Percentiles rank a stretch among this genome's conserved stretches.
Evolutionary conservation across 2,329 filamentous ascomycete species (phyloP).

Genomic region (Lasiodiplodia hormozganensis): DNA sequence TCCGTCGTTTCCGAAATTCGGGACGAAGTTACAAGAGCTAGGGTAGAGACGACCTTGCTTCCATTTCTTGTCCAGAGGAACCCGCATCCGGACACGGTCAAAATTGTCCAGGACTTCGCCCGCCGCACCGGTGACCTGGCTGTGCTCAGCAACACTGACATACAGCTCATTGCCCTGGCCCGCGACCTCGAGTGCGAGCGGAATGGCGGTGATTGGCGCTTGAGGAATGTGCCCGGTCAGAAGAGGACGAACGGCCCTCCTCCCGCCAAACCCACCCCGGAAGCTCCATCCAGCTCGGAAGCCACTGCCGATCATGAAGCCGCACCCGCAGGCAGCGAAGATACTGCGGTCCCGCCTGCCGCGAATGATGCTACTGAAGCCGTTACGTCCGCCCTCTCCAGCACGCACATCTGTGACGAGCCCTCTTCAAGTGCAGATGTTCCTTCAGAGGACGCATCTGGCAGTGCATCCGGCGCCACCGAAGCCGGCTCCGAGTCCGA

Average conservation of each 20-base stretch:
- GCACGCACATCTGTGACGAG: conserved; percentile 14
- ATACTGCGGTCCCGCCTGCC: neutral
- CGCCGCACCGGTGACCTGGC: conserved; percentile 86
- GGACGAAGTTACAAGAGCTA: conserved; percentile 78
- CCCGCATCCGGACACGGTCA: conserved; percentile 78
- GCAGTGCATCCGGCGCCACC: conserved; percentile 15
- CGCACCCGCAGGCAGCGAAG: conserved; percentile 28
- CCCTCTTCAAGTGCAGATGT: neutral
- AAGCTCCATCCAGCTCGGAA: conserved; percentile 28
- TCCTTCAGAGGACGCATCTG: neutral
- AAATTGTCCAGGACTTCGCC: conserved; percentile 83
- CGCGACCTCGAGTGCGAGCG: conserved; percentile 95
- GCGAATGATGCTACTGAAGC: neutral
- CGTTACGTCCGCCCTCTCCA: conserved; percentile 14
- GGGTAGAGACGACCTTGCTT: conserved; percentile 82
- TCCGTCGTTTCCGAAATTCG: conserved; percentile 87
- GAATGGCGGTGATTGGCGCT: conserved; percentile 86
- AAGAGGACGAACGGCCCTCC: conserved; percentile 76
- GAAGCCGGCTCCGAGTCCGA: conserved; percentile 40
- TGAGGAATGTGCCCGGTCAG: conserved; percentile 80
- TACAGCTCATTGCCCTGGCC: conserved; percentile 85
- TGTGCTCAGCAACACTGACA: conserved; percentile 86
- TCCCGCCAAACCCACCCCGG: conserved; percentile 45
- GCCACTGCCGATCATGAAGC: conserved; percentile 31
- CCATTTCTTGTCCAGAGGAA: conserved; percentile 83